phyloP scores from a whole-genome alignment of 768 basidiomycete species.

The Naganishia vaughanmartiniae region DNA sequence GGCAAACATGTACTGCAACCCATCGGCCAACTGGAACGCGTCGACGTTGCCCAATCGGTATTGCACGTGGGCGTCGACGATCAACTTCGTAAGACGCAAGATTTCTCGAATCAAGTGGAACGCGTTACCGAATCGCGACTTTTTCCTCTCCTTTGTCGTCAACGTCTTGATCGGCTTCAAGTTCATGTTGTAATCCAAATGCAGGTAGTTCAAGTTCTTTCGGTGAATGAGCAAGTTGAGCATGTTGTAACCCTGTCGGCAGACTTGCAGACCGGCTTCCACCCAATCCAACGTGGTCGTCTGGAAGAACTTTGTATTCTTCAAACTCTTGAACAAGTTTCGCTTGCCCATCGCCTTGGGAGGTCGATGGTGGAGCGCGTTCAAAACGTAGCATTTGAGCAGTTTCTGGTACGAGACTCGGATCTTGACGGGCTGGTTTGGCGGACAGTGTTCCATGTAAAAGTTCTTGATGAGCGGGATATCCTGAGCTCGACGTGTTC shows the following conservation, averaged over 20 bases:
- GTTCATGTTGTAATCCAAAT: conserved; percentile 98
- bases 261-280: conserved; percentile 96
- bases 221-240: conserved; percentile 96
- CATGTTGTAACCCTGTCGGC: conserved; percentile 99
- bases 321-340: conserved; percentile 77
- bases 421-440: conserved; percentile 93
- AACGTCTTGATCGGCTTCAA: conserved; percentile 90
- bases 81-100: conserved; percentile 91
- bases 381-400: conserved; percentile 85
- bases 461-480: conserved; percentile 94
- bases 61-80: conserved; percentile 98
- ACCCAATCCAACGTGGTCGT: conserved; percentile 98
- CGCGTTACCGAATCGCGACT: conserved; percentile 99
- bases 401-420: conserved; percentile 99
- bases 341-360: conserved; percentile 99
- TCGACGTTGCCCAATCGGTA: conserved; percentile 98
- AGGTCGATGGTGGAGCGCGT: conserved; percentile 79
- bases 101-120: conserved; percentile 89
- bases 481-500: conserved; percentile 91
- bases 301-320: conserved; percentile 99
- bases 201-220: conserved; percentile 93
- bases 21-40: conserved; percentile 98
- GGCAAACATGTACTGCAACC: conserved; percentile 93
- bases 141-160: conserved; percentile 98
- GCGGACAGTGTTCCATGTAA: conserved; percentile 98